Evolutionary conservation across 2,329 filamentous ascomycete genomes (phyloP).

Genomic region (Metarhizium humberi): DNA sequence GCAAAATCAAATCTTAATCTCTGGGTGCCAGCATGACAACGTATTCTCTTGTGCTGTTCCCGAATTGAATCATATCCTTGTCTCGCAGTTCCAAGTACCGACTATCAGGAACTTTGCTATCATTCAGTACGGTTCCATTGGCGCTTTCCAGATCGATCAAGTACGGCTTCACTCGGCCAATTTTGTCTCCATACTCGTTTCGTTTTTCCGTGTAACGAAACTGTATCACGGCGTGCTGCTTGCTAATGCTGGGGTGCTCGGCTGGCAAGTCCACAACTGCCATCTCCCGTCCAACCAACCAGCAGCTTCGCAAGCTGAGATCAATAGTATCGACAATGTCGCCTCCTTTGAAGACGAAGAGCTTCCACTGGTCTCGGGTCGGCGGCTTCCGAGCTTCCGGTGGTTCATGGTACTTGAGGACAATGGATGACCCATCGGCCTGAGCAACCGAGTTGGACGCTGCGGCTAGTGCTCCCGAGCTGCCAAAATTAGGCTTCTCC

Average conservation of each 20-base stretch:
- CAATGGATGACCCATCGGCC: slow-evolving; percentile 62
- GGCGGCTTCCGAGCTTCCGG: slow-evolving; percentile 84
- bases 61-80: slow-evolving; percentile 84
- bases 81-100: slow-evolving; percentile 80
- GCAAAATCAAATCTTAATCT: slow-evolving; percentile 18
- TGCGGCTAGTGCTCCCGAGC: slow-evolving; percentile 74
- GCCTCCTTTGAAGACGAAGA: slow-evolving; percentile 84
- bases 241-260: slow-evolving; percentile 87
- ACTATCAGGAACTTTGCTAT: slow-evolving; percentile 60
- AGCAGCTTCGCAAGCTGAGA: slow-evolving; percentile 69
- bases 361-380: slow-evolving; percentile 68
- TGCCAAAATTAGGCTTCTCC: slow-evolving; percentile 80
- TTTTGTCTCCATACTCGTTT: slow-evolving; percentile 79
- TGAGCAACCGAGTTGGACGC: slow-evolving; percentile 73
- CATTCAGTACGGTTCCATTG: slow-evolving; percentile 81
- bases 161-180: slow-evolving; percentile 75
- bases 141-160: slow-evolving; percentile 88
- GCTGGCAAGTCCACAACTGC: slow-evolving; percentile 74
- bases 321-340: slow-evolving; percentile 77
- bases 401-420: slow-evolving; percentile 94
- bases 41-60: slow-evolving; percentile 82
- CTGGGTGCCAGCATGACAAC: slow-evolving; percentile 74
- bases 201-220: slow-evolving; percentile 77
- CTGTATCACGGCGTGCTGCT: slow-evolving; percentile 92
- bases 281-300: slow-evolving; percentile 77